Base-by-base conservation (phyloP, 139 green algal genomes). In the Coelastrella sp. region DNA sequence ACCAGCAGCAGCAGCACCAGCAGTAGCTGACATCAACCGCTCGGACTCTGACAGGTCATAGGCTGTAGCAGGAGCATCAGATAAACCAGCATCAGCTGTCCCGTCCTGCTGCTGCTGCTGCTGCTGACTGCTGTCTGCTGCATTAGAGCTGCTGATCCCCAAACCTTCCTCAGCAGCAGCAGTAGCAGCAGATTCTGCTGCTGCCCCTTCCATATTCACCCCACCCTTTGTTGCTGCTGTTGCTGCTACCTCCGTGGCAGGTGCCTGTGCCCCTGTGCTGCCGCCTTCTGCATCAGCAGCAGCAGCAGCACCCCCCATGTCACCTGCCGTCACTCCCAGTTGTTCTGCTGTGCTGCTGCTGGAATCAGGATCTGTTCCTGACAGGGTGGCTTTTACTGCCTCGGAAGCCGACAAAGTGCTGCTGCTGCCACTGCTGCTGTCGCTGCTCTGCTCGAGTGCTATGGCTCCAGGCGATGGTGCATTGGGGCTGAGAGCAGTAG, bases 171-270 rank as follows among this genome's bases (percentile, higher is more conserved):
- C 73, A 5, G 17, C 19, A 32, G 73, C 73, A 56, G 19, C 73
- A 54, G 73, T 78, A 78, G 73, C 19, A 78, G 19, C 73, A 23
- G 19, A 78, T 10, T 78, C 73, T 80, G 74, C 74, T 57, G 74
- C 74, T 80, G 74, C 71, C 3, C 71, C 71, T 23, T 77, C 19
- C 20, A 23, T 77, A 47, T 77, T 57, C 22, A 16, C 4, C 74
- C 22, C 74, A 4, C 74, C 74, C 22, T 57, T 23, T 20, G 71
- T 19, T 77, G 71, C 71, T 77, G 71, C 71, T 47, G 32, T 47
- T 47, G 32, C 32, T 47, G 32, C 32, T 47, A 47, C 32, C 32
- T 47, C 32, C 32, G 32, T 47, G 32, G 32, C 32, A 47, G 32
- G 32, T 47, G 32, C 32, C 17, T 77, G 19, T 23, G 19, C 11